Base-by-base conservation (phyloP, 371 early-diverging fungal genomes). In the Globomyces sp. region DNA sequence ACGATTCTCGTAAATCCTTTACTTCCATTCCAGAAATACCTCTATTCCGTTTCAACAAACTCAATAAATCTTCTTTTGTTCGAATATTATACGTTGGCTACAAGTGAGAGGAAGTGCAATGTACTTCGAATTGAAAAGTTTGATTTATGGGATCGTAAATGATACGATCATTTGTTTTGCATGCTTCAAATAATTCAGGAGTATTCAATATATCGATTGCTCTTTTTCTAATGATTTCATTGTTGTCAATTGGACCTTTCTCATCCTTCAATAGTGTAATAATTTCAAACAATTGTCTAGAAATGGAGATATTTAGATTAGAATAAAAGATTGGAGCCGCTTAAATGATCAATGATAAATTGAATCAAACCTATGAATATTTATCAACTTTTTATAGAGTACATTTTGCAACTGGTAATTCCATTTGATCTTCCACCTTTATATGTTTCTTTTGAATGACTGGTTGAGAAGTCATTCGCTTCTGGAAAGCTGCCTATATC, bases 1-100 rank as follows among this genome's bases (percentile, higher is more conserved):
- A 88, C 2, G 91, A 92, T 58, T 92, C 92, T 49, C 84, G 84
- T 39, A 92, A 79, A 52, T 87, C 89, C 68, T 87, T 89, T 60
- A 85, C 86, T 46, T 89, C 89, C 80, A 92, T 86, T 2, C 90
- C 93, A 3, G 36, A 42, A 2, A 40, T 50, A 2, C 86, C 88
- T 43, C 81, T 80, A 45, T 85, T 79, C 44, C 75, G 80, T 34
- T 86, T 80, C 55, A 92, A 74, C 24, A 90, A 68, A 8, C 71
- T 70, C n/a, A 91, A 67, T 42, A 92, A 70, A 63, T 91, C 93
- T 5, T 90, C 91, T 50, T 86, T 86, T 61, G 81, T 82, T 61
- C 82, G 81, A 59, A 92, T 86, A 40, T 87, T 81, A 66, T 84
- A 91, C 39, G 85, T 84, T 41, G 93, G 92, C 86, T 87, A 77